Percentiles rank a stretch among this genome's conserved stretches.
Conservation (phyloP, 1,284 basidiomycete species). For the Ganoderma leucocontextum region DNA sequence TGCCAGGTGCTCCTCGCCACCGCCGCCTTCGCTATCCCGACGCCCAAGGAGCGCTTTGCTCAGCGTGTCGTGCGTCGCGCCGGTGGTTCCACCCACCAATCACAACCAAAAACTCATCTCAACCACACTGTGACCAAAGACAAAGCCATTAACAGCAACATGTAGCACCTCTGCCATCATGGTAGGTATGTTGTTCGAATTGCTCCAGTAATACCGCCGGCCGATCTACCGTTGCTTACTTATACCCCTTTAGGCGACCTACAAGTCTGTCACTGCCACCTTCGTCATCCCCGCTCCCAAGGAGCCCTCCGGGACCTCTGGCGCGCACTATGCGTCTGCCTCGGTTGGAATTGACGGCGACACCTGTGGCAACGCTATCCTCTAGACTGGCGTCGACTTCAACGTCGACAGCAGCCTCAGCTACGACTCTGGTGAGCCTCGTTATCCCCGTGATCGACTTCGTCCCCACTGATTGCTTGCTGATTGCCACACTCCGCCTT, state of each 20-base stretch:
- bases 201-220: not conserved
- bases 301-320: constrained; percentile 35
- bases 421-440: constrained; percentile 38
- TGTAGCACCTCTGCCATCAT: constrained; percentile 24
- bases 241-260: constrained; percentile 35
- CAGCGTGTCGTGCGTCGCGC: constrained; percentile 30
- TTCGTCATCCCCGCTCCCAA: constrained; percentile 42
- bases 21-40: constrained; percentile 33
- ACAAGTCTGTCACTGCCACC: constrained; percentile 42
- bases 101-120: constrained; percentile 27
- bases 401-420: constrained; percentile 33
- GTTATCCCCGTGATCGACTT: not conserved
- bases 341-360: constrained; percentile 34
- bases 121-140: not conserved
- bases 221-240: not conserved
- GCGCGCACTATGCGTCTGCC: constrained; percentile 39
- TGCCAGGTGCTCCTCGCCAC: constrained; percentile 34
- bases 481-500: not conserved
- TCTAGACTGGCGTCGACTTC: constrained; percentile 43
- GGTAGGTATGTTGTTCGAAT: too few relatives aligned
- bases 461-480: too few relatives aligned
- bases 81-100: constrained; percentile 22
- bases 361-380: constrained; percentile 32
- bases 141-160: constrained; percentile 24
- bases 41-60: constrained; percentile 29